Evolutionary conservation across 176 grass and related monocot genomes (phyloP).

Genomic region (Rhynchospora pubera): DNA sequence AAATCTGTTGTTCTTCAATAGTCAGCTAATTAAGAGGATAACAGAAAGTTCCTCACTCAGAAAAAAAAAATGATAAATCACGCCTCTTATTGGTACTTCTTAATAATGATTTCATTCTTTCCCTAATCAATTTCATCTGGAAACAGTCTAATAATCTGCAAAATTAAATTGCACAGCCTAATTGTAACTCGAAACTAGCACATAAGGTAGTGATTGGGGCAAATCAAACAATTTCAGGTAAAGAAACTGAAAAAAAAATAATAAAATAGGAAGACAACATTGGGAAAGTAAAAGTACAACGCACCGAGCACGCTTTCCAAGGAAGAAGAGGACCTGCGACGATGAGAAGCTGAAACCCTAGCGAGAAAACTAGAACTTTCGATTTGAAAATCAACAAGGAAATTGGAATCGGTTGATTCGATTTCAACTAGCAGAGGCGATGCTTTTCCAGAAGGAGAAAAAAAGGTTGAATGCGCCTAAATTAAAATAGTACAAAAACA

Average conservation of each 20-base stretch:
- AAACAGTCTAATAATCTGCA: no score
- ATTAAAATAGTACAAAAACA: not conserved
- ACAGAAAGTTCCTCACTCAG: not conserved
- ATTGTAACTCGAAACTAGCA: not conserved
- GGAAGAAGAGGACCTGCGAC: not conserved
- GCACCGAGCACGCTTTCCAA: not conserved
- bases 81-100: not conserved
- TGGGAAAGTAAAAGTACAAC: not conserved
- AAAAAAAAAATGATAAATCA: not conserved
- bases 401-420: not conserved
- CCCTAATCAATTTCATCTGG: no score
- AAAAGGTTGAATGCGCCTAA: not conserved
- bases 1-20: not conserved
- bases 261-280: not conserved
- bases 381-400: not conserved
- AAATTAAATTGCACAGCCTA: no score
- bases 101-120: no score
- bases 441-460: constrained; percentile 12
- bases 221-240: not conserved
- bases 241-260: not conserved
- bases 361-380: not conserved
- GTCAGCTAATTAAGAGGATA: not conserved
- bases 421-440: constrained; percentile 9
- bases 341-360: not conserved
- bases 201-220: not conserved